A percentile compares a stretch with the other conserved stretches of the same genome.
Conservation (phyloP, 2,329 filamentous ascomycete genomes). For the Verticillium dahliae region DNA sequence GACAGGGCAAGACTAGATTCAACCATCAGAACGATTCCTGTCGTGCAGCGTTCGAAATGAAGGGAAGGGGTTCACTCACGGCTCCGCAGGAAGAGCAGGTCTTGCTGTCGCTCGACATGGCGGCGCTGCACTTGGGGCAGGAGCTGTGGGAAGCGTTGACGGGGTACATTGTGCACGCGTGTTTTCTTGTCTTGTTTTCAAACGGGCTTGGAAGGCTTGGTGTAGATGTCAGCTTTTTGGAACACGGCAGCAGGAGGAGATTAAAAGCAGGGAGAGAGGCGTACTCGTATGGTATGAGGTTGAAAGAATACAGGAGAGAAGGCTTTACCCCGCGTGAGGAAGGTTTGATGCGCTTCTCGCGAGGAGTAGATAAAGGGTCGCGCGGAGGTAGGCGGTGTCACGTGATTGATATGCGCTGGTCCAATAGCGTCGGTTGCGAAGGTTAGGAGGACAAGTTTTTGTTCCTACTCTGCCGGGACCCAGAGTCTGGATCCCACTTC, state of each 20-base stretch:
- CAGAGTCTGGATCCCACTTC: no score
- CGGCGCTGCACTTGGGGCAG: conserved; percentile 52
- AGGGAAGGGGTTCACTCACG: conserved; percentile 32
- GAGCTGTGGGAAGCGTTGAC: conserved; percentile 28
- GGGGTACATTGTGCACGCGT: conserved; percentile 13
- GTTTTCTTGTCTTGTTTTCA: neutral
- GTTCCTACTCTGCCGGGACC: no score
- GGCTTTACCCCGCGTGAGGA: neutral
- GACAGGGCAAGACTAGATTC: conserved; percentile 23
- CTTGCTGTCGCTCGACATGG: conserved; percentile 40
- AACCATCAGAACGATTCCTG: neutral
- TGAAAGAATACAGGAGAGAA: neutral
- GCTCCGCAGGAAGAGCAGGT: conserved; percentile 50
- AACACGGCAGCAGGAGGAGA: no score
- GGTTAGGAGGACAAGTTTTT: neutral
- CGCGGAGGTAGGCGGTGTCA: neutral
- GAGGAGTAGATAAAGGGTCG: neutral
- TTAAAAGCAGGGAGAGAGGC: neutral
- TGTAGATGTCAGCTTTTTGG: no score
- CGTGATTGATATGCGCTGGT: neutral
- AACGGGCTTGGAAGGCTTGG: no score
- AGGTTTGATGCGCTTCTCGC: neutral
- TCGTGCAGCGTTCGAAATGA: neutral
- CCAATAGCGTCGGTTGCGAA: neutral
- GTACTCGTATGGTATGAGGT: neutral